Percentiles rank a stretch among this genome's conserved stretches.
phyloP scores from a whole-genome alignment of 257 asterid species.

The Penstemon davidsonii region DNA sequence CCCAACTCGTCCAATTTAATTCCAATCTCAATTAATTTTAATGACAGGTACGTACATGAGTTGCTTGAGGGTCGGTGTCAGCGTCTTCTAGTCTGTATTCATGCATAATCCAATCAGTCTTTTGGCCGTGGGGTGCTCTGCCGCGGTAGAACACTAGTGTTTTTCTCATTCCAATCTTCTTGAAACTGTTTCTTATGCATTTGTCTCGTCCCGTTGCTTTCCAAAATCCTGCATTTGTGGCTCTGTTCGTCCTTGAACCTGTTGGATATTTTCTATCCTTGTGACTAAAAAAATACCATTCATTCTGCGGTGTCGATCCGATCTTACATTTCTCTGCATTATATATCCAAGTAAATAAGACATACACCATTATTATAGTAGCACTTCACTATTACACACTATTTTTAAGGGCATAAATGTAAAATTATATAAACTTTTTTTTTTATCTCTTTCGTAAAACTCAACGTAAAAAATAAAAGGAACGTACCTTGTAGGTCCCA shows the following conservation, averaged over 20 bases:
- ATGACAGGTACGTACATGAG: constrained; percentile 30
- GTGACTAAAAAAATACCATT: constrained; percentile 96
- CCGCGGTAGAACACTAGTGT: constrained; percentile 90
- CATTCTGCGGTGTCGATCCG: constrained; percentile 87
- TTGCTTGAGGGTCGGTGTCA: constrained; percentile 43
- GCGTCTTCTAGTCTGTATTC: constrained; percentile 76
- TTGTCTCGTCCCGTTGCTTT: constrained; percentile 93
- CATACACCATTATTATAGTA: no score
- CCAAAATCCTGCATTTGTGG: constrained; percentile 91
- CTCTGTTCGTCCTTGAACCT: constrained; percentile 82
- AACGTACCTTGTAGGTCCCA: constrained; percentile 89
- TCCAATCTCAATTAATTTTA: no score
- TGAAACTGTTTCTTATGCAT: constrained; percentile 68
- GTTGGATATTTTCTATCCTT: constrained; percentile 93
- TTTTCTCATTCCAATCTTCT: constrained; percentile 88
- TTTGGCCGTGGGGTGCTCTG: constrained; percentile 91
- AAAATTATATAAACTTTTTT: no score
- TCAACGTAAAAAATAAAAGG: background rate
- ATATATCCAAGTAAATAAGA: background rate
- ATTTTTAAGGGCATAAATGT: no score
- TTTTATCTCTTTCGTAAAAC: no score
- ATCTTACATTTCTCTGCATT: constrained; percentile 68
- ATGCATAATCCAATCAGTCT: constrained; percentile 95
- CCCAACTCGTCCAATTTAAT: no score
- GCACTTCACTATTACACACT: background rate